Base-by-base conservation (phyloP, 176 grass and related monocot species). In the Typha latifolia region DNA sequence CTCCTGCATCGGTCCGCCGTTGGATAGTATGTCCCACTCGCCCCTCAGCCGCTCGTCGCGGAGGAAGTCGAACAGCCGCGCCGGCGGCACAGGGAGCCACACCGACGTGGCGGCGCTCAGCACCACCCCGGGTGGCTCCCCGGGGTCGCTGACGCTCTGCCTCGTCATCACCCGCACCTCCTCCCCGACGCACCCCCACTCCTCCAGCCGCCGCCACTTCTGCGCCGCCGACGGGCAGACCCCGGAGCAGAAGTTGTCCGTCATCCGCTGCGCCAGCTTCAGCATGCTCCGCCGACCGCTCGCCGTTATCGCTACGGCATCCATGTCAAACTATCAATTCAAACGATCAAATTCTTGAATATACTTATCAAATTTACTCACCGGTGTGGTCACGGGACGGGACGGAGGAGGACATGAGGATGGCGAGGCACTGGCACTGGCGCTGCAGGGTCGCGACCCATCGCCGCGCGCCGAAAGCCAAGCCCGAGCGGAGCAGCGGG, bases 41-140 rank as follows among this genome's bases (percentile, higher is more conserved):
- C 55, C 78, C 19, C 88, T 80, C 37, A 66, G 81, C 56, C 72
- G 74, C 67, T 83, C 81, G 67, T 91, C 88, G 48, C 78, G 52
- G 26, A 89, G 78, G 71, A 84, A 89, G 62, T 78, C 47, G 23
- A 78, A 78, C 34, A 89, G 74, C 0, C 5, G 55, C 13, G 18
- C 37, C 1, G 74, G 62, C 21, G 14, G 62, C 62, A 53, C 22
- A 13, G 78, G 78, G 47, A 89, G 52, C 74, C 66, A 56, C 16
- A 89, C 81, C 20, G 74, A 74, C 0, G 74, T 37, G 8, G 67
- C 23, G 53, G 37, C 73, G n/a, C 67, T 81, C 26, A 89, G 26
- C 13, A 91, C 88, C 22, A 91, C 66, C 9, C 88, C 88, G 0
- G 80, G 77, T 0, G 84, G 80, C 59, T 91, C 84, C 1, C 83